phyloP scores from a whole-genome alignment of 202 grass and related monocot species.

The Alloteropsis angusta region DNA sequence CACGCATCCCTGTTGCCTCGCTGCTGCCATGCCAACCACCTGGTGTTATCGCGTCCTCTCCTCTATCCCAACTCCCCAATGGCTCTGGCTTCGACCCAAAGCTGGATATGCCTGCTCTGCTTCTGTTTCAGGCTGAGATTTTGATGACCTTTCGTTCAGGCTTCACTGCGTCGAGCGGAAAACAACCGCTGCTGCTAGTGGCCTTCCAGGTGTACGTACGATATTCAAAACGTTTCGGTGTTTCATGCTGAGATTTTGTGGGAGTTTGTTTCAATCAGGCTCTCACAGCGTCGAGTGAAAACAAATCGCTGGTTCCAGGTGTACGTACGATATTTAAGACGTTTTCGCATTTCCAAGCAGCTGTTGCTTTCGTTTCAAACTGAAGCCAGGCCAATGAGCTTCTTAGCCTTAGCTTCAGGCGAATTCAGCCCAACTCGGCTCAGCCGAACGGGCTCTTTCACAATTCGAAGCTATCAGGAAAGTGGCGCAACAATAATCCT shows the following conservation, averaged over 20 bases:
- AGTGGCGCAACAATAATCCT: neutral
- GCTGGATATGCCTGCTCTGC: neutral
- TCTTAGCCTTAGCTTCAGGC: too few relatives aligned
- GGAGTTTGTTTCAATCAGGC: neutral
- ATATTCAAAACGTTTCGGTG: neutral
- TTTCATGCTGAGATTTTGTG: neutral
- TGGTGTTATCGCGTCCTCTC: neutral
- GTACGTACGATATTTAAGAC: neutral
- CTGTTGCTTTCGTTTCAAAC: conserved; percentile 2
- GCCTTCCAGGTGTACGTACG: neutral
- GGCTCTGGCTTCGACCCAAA: too few relatives aligned
- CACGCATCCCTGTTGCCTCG: neutral
- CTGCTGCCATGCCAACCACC: neutral
- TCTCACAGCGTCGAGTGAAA: neutral
- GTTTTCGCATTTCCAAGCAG: neutral
- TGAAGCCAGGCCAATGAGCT: neutral
- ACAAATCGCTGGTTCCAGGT: neutral
- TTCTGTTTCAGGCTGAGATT: neutral
- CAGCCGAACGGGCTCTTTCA: too few relatives aligned
- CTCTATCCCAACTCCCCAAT: neutral
- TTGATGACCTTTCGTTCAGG: too few relatives aligned
- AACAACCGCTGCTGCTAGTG: neutral
- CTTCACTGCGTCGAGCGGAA: neutral
- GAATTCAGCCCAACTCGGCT: too few relatives aligned
- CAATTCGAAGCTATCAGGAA: neutral